A percentile compares a stretch with the other conserved stretches of the same genome.
Conservation (phyloP, 257 asterid genomes). For the Capsicum baccatum region DNA sequence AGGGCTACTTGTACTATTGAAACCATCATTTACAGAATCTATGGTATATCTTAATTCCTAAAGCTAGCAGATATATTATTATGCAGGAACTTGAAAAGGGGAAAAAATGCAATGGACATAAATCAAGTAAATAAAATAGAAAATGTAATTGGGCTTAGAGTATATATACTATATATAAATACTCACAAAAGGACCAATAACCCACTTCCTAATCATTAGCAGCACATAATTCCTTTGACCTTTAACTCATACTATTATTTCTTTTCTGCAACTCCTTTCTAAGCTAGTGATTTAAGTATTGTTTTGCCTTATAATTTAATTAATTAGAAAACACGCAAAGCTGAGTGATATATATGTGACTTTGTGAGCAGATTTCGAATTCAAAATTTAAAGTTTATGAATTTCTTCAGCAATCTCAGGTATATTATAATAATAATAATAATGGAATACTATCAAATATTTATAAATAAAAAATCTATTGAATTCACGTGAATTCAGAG, state of each 20-base stretch:
- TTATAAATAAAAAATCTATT: neutral
- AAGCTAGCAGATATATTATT: neutral
- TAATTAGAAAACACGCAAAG: neutral
- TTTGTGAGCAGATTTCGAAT: neutral
- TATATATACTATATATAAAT: neutral
- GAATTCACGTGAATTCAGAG: neutral
- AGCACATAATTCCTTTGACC: constrained; percentile 6
- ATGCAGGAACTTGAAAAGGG: neutral
- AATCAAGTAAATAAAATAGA: neutral
- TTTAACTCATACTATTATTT: neutral
- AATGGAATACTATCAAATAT: neutral
- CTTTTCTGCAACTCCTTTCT: neutral
- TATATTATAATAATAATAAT: neutral
- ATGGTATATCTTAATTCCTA: constrained; percentile 3
- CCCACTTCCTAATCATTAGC: constrained; percentile 26
- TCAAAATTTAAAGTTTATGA: neutral
- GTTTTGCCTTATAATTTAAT: neutral
- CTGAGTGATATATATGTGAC: neutral
- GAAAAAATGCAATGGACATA: neutral
- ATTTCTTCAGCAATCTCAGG: too few relatives aligned
- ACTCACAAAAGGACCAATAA: neutral
- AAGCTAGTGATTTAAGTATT: neutral
- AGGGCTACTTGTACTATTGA: neutral
- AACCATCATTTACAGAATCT: constrained; percentile 13
- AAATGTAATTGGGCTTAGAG: neutral